A percentile compares a stretch with the other conserved stretches of the same genome.
Conservation (phyloP, 768 basidiomycete genomes). For the Rhodocollybia butyracea region DNA sequence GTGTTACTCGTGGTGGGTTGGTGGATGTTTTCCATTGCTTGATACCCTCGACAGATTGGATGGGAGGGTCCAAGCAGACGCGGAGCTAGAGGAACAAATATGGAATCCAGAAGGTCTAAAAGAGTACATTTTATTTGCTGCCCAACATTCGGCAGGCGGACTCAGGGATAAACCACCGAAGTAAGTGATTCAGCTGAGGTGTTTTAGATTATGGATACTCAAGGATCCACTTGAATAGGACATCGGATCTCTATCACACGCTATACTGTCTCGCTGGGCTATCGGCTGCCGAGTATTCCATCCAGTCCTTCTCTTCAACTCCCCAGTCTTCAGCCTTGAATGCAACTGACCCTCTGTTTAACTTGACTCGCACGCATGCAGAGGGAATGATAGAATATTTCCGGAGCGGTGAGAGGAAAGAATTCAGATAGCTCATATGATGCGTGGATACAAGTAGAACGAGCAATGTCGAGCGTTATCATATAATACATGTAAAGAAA, state of each 20-base stretch:
- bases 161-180: conserved; percentile 95
- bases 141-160: conserved; percentile 83
- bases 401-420: background rate
- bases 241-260: conserved; percentile 95
- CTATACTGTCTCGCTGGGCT: conserved; percentile 90
- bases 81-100: conserved; percentile 23
- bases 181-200: conserved; percentile 36
- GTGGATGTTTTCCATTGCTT: conserved; percentile 78
- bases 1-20: conserved; percentile 99
- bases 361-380: conserved; percentile 66
- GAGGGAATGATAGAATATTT: conserved; percentile 70
- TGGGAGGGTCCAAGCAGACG: too few species aligned
- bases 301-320: background rate
- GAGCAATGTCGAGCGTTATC: too few species aligned
- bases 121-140: conserved; percentile 82
- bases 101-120: conserved; percentile 74
- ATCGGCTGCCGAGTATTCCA: conserved; percentile 76
- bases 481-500: too few species aligned
- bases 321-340: conserved; percentile 43
- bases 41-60: conserved; percentile 48
- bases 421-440: background rate
- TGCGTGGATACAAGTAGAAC: too few species aligned
- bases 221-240: conserved; percentile 35
- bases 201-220: background rate
- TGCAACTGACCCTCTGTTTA: conserved; percentile 78